Evolutionary conservation across 139 green algal genomes (phyloP).

Genomic region (Volvox africanus): DNA sequence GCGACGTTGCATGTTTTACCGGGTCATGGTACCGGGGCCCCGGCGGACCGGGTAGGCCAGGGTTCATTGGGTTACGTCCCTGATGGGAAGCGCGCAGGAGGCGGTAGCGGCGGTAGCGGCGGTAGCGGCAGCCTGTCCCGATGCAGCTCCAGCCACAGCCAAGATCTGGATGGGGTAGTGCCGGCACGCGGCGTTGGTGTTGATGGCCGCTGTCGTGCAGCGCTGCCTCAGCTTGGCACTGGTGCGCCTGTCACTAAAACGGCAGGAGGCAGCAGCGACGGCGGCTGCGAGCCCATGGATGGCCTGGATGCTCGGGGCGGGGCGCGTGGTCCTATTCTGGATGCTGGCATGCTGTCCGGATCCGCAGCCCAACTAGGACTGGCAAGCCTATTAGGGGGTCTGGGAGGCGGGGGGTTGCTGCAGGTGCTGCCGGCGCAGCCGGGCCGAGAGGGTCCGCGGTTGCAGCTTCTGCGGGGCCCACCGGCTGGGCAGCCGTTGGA

Average conservation of each 20-base stretch:
- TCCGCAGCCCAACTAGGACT: neutral
- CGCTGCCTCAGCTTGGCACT: neutral
- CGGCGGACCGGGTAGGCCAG: neutral
- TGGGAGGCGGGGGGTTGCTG: neutral
- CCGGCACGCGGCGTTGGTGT: neutral
- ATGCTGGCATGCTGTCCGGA: neutral
- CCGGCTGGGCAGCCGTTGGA: neutral
- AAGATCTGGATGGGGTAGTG: neutral
- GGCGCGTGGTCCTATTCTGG: neutral
- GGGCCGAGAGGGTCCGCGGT: neutral
- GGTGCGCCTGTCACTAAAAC: neutral
- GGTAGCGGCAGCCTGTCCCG: constrained; percentile 7
- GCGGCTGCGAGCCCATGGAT: neutral
- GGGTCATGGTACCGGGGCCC: neutral
- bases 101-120: neutral
- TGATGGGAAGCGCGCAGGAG: neutral
- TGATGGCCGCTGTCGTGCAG: neutral
- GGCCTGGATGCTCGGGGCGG: neutral
- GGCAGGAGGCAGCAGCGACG: neutral
- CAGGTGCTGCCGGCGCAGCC: constrained; percentile 16
- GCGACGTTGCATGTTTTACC: neutral
- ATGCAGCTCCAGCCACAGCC: constrained; percentile 33
- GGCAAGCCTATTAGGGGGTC: neutral
- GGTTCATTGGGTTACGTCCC: neutral
- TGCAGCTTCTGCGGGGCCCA: neutral